Conservation (phyloP, 306 rosid genomes). For the Fagus sylvatica region DNA sequence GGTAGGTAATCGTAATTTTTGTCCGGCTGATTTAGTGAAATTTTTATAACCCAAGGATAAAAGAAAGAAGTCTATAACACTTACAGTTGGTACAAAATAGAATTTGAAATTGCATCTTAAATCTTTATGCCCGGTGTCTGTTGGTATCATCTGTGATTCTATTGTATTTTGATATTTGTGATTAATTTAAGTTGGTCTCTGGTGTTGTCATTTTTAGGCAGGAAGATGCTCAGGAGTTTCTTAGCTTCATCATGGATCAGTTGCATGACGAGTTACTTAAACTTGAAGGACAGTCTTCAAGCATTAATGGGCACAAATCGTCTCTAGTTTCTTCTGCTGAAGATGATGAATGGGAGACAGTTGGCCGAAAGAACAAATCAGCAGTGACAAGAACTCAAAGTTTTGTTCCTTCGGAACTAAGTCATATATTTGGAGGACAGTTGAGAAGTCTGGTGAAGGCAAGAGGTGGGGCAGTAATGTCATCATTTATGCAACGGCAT, state of each 20-base stretch:
- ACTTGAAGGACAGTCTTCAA: constrained; percentile 63
- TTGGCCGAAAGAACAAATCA: constrained; percentile 90
- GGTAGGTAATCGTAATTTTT: background rate
- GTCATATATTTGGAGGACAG: constrained; percentile 86
- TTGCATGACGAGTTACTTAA: constrained; percentile 89
- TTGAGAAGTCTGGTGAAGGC: constrained; percentile 81
- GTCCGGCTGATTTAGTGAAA: background rate
- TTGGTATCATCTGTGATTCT: background rate
- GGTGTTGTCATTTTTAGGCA: constrained; percentile 55
- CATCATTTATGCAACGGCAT: background rate
- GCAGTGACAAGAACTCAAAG: constrained; percentile 94
- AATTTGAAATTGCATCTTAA: background rate
- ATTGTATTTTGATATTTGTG: constrained; percentile 8
- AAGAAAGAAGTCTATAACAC: background rate
- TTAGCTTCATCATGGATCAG: constrained; percentile 88
- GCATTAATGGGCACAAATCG: constrained; percentile 49
- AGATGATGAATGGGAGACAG: constrained; percentile 98
- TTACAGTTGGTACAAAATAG: background rate
- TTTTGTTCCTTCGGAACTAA: constrained; percentile 76
- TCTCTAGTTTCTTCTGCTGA: constrained; percentile 78
- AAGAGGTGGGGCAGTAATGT: constrained; percentile 45
- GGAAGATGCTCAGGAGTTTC: constrained; percentile 98
- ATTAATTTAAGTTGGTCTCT: constrained; percentile 18
- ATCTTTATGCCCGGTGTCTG: background rate
- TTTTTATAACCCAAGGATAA: background rate